phyloP scores from a whole-genome alignment of 768 basidiomycete genomes.

The Leucosporidium yakuticum region DNA sequence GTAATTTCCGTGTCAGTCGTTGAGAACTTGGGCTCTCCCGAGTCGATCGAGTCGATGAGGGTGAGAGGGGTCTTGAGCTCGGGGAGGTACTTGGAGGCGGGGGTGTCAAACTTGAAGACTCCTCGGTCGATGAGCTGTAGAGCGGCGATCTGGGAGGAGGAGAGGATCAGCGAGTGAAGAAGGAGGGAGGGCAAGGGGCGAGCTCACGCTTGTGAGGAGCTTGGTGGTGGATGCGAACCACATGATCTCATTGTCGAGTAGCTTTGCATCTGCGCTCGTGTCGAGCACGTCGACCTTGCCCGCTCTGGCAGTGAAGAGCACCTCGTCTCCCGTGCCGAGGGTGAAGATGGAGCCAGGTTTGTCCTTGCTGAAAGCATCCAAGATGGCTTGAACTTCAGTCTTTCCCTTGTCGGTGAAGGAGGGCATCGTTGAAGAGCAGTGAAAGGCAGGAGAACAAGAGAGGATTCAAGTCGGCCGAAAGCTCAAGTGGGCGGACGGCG shows the following conservation, averaged over 20 bases:
- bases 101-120: not conserved
- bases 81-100: not conserved
- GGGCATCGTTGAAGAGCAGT: too few relatives aligned
- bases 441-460: too few relatives aligned
- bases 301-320: not conserved
- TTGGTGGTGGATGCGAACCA: conserved; percentile 8
- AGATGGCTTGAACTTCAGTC: too few relatives aligned
- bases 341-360: too few relatives aligned
- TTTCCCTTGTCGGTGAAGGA: too few relatives aligned
- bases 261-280: not conserved
- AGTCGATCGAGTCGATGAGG: conserved; percentile 1
- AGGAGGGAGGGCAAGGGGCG: not conserved
- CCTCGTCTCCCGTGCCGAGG: too few relatives aligned
- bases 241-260: not conserved
- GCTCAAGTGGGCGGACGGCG: too few relatives aligned
- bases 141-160: not conserved
- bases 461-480: too few relatives aligned
- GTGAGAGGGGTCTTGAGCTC: not conserved
- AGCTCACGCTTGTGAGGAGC: not conserved
- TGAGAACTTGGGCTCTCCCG: not conserved
- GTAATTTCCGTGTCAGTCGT: conserved; percentile 4
- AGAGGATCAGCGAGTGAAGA: not conserved
- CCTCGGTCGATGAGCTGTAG: conserved; percentile 2
- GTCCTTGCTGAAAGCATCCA: too few relatives aligned
- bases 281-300: conserved; percentile 2